phyloP scores from a whole-genome alignment of 805 yeast genomes.

The Wickerhamiella sergipiensis region DNA sequence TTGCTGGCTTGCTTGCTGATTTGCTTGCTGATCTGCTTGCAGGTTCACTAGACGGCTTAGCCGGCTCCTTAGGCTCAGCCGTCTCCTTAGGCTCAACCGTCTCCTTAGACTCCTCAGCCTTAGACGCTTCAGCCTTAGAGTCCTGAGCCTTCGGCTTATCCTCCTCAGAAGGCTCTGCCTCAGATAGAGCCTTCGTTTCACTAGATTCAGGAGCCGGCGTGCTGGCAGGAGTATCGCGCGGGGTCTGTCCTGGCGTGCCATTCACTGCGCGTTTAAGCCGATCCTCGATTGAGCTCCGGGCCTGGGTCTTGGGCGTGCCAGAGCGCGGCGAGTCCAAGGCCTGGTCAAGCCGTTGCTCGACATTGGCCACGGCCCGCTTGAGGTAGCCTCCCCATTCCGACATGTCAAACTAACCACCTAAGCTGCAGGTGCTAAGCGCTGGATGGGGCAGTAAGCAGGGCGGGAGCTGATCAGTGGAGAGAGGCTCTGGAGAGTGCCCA shows the following conservation, averaged over 20 bases:
- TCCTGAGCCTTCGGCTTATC: too few species aligned
- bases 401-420: background rate
- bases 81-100: background rate
- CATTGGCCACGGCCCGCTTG: slow-evolving; percentile 30
- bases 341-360: slow-evolving; percentile 28
- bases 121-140: too few species aligned
- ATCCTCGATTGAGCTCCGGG: slow-evolving; percentile 64
- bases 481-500: background rate
- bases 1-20: too few species aligned
- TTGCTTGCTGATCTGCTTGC: too few species aligned
- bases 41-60: too few species aligned
- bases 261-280: slow-evolving; percentile 69
- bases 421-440: too few species aligned
- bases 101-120: background rate
- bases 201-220: slow-evolving; percentile 23
- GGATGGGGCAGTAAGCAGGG: too few species aligned
- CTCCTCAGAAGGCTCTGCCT: background rate
- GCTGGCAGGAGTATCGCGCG: background rate
- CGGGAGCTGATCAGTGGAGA: too few species aligned
- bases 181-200: too few species aligned
- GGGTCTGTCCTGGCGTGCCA: slow-evolving; percentile 16
- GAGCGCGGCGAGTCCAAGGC: slow-evolving; percentile 17
- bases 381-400: slow-evolving; percentile 23
- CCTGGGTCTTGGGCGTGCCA: background rate
- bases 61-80: too few species aligned